Conservation (phyloP, 768 basidiomycete species). For the Amanita rimosa region DNA sequence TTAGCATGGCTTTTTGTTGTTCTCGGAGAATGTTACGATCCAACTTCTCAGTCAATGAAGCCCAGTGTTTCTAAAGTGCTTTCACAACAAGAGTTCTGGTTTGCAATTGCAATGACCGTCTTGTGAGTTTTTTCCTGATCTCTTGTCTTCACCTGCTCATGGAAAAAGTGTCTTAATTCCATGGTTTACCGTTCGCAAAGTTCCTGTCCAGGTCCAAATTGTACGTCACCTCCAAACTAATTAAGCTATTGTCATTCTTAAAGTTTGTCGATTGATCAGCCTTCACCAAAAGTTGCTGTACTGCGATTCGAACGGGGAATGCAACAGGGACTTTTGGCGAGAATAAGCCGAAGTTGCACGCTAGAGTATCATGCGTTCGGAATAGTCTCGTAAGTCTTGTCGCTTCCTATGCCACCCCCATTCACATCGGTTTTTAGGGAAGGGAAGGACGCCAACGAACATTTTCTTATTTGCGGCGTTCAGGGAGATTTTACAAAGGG, state of each 20-base stretch:
- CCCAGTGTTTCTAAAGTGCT: constrained; percentile 45
- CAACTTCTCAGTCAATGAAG: constrained; percentile 45
- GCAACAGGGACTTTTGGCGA: constrained; percentile 75
- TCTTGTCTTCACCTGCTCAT: background rate
- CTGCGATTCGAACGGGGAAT: constrained; percentile 76
- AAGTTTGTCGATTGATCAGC: constrained; percentile 25
- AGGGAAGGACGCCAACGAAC: constrained; percentile 59
- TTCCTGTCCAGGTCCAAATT: constrained; percentile 68
- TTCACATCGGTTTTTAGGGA: constrained; percentile 32
- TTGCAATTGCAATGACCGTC: constrained; percentile 58
- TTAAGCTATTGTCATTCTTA: background rate
- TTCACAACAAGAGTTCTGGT: constrained; percentile 74
- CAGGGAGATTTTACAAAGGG: constrained; percentile 75
- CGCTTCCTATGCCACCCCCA: background rate
- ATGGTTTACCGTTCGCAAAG: constrained; percentile 68
- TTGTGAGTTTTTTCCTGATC: constrained; percentile 34
- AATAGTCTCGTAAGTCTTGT: constrained; percentile 53
- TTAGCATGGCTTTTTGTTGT: constrained; percentile 60
- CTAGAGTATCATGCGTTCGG: constrained; percentile 85
- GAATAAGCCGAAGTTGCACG: constrained; percentile 64
- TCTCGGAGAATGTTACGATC: constrained; percentile 55
- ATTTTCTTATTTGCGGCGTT: constrained; percentile 79
- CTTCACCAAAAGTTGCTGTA: constrained; percentile 72
- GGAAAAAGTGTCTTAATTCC: constrained; percentile 52
- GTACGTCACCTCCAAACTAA: constrained; percentile 26